A percentile compares a stretch with the other conserved stretches of the same genome.
These are phyloP conservation scores for Raffaelea arxii DNA, from an alignment of 2,329 filamentous ascomycete genomes.

Conservation along the genomic window DNA sequence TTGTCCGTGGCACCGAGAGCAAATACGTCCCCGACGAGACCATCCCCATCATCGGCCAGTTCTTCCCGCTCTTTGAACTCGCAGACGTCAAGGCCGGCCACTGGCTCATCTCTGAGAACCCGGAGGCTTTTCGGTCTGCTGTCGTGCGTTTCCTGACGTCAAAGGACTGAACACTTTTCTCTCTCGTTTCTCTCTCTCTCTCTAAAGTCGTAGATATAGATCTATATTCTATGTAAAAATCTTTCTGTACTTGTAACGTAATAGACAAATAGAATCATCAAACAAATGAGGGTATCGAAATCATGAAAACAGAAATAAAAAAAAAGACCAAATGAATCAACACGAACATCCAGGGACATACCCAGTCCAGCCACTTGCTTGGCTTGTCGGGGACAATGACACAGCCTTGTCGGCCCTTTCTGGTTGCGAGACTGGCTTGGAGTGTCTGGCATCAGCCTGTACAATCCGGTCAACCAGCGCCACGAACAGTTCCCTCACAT, in stretches of 20 bases:
- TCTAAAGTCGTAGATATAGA: too few species aligned
- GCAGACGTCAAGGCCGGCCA: conserved; percentile 71
- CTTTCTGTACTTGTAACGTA: not conserved
- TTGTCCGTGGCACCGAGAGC: conserved; percentile 69
- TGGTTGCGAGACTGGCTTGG: conserved; percentile 20
- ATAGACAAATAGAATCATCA: not conserved
- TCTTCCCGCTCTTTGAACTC: conserved; percentile 70
- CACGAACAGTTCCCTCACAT: conserved; percentile 40
- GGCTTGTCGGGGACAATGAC: conserved; percentile 4
- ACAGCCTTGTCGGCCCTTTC: conserved; percentile 14
- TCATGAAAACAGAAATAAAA: not conserved
- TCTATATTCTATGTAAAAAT: too few species aligned
- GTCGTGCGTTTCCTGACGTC: conserved; percentile 24
- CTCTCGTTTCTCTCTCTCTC: too few species aligned
- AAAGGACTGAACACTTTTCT: conserved; percentile 21
- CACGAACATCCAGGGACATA: conserved; percentile 12
- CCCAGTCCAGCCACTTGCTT: not conserved
- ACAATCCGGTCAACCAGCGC: conserved; percentile 42
- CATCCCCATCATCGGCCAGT: conserved; percentile 67
- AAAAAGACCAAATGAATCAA: not conserved
- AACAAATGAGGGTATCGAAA: not conserved
- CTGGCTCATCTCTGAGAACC: conserved; percentile 85
- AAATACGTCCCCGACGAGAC: conserved; percentile 74
- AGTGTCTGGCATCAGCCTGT: conserved; percentile 4
- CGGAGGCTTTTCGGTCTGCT: conserved; percentile 57